Evolutionary conservation across 805 yeast genomes (phyloP).

Genomic region (Cyberlindnera misumaiensis): DNA sequence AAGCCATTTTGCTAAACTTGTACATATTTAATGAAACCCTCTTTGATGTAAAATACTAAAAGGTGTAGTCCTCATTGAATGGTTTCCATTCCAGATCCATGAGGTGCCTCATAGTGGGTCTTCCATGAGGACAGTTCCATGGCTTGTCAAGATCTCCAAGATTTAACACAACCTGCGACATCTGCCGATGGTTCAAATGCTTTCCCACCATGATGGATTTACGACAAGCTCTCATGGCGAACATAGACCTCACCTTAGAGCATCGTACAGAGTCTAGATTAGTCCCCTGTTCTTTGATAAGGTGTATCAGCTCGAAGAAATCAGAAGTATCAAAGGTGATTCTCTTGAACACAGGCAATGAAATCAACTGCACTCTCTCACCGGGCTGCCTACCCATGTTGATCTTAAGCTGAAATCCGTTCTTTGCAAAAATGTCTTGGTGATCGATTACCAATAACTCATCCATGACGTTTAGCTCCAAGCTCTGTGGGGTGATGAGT

Average conservation of each 20-base stretch:
- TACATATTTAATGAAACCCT: conserved; percentile 1
- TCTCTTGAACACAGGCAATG: conserved; percentile 71
- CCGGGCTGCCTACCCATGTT: conserved; percentile 52
- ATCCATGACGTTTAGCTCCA: conserved; percentile 73
- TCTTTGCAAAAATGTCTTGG: conserved; percentile 47
- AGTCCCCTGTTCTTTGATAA: conserved; percentile 52
- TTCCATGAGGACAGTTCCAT: conserved; percentile 93
- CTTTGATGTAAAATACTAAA: conserved; percentile 8
- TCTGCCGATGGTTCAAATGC: conserved; percentile 47
- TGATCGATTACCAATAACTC: conserved; percentile 65
- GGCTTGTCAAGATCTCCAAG: conserved; percentile 78
- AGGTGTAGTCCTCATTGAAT: conserved; percentile 37
- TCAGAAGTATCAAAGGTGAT: conserved; percentile 58
- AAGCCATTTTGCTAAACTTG: conserved; percentile 11
- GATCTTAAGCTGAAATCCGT: conserved; percentile 66
- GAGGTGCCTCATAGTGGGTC: conserved; percentile 94
- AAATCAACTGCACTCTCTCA: conserved; percentile 40
- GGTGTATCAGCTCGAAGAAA: conserved; percentile 69
- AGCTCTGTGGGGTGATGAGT: conserved; percentile 47
- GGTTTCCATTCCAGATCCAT: conserved; percentile 49
- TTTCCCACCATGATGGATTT: conserved; percentile 92
- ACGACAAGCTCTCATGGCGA: conserved; percentile 95
- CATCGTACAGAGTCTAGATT: conserved; percentile 42
- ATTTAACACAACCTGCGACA: conserved; percentile 63
- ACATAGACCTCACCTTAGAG: conserved; percentile 72